phyloP scores from a whole-genome alignment of 208 protist genomes.

The Eutreptiella sp. region DNA sequence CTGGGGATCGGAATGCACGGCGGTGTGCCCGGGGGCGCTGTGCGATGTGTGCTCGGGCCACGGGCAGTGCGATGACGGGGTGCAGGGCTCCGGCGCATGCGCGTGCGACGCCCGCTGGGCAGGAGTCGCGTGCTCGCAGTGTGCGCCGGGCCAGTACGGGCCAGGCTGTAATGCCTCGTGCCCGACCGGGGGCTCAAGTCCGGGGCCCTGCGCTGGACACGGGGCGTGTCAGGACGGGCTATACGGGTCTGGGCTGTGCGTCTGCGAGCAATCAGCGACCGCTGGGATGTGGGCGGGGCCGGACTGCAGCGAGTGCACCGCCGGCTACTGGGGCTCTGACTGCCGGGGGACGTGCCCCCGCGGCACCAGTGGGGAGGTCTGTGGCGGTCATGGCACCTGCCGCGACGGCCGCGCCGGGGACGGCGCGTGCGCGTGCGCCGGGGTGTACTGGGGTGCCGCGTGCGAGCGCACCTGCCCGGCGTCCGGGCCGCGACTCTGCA shows the following conservation, averaged over 20 bases:
- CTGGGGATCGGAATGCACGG: background rate
- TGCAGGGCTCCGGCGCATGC: slow-evolving; percentile 3
- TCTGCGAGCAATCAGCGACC: slow-evolving; percentile 16
- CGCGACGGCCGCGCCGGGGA: slow-evolving; percentile 4
- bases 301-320: slow-evolving; percentile 17
- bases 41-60: slow-evolving; percentile 29
- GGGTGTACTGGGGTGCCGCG: background rate
- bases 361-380: background rate
- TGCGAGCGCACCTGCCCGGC: slow-evolving; percentile 6
- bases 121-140: slow-evolving; percentile 5
- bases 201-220: background rate
- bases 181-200: too few species aligned
- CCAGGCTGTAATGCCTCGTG: too few species aligned
- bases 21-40: background rate
- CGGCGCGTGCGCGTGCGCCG: background rate
- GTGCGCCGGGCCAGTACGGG: slow-evolving; percentile 19
- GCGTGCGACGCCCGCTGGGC: slow-evolving; percentile 1
- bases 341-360: slow-evolving; percentile 11
- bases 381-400: slow-evolving; percentile 9
- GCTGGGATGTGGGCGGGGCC: slow-evolving; percentile 9
- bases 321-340: slow-evolving; percentile 18
- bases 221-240: slow-evolving; percentile 4
- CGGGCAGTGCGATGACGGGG: slow-evolving; percentile 21
- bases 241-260: slow-evolving; percentile 14
- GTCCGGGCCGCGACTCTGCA: background rate